phyloP scores from a whole-genome alignment of 257 asterid species.

The Nemophila menziesii region DNA sequence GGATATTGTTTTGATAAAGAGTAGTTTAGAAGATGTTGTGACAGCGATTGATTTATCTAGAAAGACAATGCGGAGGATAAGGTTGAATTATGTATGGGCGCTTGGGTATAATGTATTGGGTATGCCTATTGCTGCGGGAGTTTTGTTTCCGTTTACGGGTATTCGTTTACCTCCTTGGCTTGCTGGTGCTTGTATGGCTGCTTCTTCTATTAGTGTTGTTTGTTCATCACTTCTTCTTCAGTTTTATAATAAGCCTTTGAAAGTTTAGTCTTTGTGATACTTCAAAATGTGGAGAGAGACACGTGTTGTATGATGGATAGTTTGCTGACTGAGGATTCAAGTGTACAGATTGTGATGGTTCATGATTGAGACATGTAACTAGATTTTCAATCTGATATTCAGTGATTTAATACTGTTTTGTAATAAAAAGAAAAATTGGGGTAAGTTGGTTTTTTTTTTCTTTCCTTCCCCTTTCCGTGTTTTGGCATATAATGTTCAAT shows the following conservation, averaged over 20 bases:
- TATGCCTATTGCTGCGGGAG: slow-evolving; percentile 89
- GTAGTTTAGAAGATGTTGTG: slow-evolving; percentile 76
- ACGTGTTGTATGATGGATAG: too few relatives aligned
- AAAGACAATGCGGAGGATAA: slow-evolving; percentile 74
- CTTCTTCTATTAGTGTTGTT: slow-evolving; percentile 81
- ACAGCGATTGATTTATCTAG: slow-evolving; percentile 83
- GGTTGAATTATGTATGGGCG: slow-evolving; percentile 78
- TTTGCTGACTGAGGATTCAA: too few relatives aligned
- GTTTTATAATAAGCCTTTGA: slow-evolving; percentile 64
- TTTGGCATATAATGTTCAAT: too few relatives aligned
- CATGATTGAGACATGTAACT: too few relatives aligned
- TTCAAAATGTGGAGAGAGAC: too few relatives aligned
- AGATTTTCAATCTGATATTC: too few relatives aligned
- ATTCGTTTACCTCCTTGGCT: slow-evolving; percentile 92
- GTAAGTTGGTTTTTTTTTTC: too few relatives aligned
- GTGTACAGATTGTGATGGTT: too few relatives aligned
- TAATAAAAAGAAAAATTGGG: too few relatives aligned
- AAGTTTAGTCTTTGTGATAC: too few relatives aligned
- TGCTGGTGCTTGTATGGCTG: slow-evolving; percentile 99
- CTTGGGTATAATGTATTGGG: slow-evolving; percentile 81
- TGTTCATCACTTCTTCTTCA: slow-evolving; percentile 78
- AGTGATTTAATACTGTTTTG: too few relatives aligned
- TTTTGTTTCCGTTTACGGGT: slow-evolving; percentile 67
- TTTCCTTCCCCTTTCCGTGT: too few relatives aligned
- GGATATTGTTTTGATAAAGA: slow-evolving; percentile 74